A percentile compares a stretch with the other conserved stretches of the same genome.
Evolutionary conservation across 2,329 filamentous ascomycete genomes (phyloP).

Genomic region (Cladosporium phlei): DNA sequence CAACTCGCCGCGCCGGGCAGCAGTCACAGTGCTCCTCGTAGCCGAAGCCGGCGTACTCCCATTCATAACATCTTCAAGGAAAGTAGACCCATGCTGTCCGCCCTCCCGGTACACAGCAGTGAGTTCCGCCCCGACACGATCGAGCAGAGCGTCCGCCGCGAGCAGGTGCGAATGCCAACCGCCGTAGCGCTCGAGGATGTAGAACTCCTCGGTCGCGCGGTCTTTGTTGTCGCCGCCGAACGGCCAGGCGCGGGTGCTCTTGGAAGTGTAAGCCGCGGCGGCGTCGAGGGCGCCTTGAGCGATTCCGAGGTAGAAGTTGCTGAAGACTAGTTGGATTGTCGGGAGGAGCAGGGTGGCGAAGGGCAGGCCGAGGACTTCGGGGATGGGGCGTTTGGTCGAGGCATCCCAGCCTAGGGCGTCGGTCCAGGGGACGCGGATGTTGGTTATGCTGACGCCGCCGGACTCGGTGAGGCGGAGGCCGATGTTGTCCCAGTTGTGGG

Average conservation of each 20-base stretch:
- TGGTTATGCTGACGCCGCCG: constrained; percentile 56
- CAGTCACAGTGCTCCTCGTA: constrained; percentile 43
- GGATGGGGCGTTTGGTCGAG: constrained; percentile 47
- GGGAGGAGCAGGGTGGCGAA: constrained; percentile 57
- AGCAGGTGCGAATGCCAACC: constrained; percentile 59
- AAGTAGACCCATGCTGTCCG: constrained; percentile 25
- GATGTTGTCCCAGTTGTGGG: constrained; percentile 61
- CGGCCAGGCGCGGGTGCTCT: constrained; percentile 58
- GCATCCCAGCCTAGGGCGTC: constrained; percentile 60
- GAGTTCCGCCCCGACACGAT: constrained; percentile 50
- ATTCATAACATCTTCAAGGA: constrained; percentile 22
- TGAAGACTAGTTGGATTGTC: constrained; percentile 62
- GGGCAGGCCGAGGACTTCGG: constrained; percentile 48
- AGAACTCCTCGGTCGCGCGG: constrained; percentile 58
- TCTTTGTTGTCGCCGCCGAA: constrained; percentile 60
- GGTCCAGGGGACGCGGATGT: constrained; percentile 53
- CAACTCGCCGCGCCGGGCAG: constrained; percentile 53
- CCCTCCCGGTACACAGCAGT: constrained; percentile 42
- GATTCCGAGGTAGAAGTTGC: constrained; percentile 63
- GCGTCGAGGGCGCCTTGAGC: constrained; percentile 54
- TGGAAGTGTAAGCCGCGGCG: constrained; percentile 53
- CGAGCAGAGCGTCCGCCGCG: constrained; percentile 55
- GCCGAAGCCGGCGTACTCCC: constrained; percentile 17
- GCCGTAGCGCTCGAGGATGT: constrained; percentile 61
- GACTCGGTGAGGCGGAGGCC: constrained; percentile 61